Base-by-base conservation (phyloP, 2,329 filamentous ascomycete genomes). In the Claviceps purpurea region DNA sequence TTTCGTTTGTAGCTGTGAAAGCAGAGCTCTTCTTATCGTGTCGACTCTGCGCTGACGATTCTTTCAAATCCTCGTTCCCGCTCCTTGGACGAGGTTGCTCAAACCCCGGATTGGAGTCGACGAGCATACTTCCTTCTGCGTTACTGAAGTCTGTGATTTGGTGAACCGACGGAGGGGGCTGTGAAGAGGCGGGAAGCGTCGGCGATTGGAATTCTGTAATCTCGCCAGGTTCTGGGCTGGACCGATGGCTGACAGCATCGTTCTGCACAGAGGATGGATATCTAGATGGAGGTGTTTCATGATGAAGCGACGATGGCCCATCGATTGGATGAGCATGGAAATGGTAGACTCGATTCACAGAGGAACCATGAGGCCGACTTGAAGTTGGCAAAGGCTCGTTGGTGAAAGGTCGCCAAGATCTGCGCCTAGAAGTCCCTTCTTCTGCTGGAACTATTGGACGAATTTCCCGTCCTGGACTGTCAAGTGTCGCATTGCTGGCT, bases 381-480 rank as follows among this genome's bases (percentile, higher is more conserved):
- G 39, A 37, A 24, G 13, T 18, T 22, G 37, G 26, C 14, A 24
- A 22, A 48, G 20, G 2, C 40, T 22, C 16, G 5, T 13, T 20
- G 38, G 38, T 2, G 24, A 42, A 49, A 34, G 30, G 30, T 11
- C 10, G 10, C 6, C 30, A 43, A 39, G 42, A 40, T 14, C 14
- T 50, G 38, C 24, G n/a, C 40, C 45, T 44, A 11, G 38, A 50
- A 47, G 55, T 53, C 24, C 53, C 51, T 51, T 50, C 55, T 38
- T 52, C 55, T 38, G 53, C 52, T 40, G 34, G 50, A 47, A 56
- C 52, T 38, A 43, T 54, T 7, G 20, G 24, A 7, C 16, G 16
- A 4, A 11, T 13, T 18, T 16, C 41, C 24, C 14, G 37, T 44
- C n/a, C 22, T 5, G 16, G 7, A n/a, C 2, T n/a, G 26, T 22